phyloP scores from a whole-genome alignment of 768 basidiomycete species.

The Sarcodon sp. region DNA sequence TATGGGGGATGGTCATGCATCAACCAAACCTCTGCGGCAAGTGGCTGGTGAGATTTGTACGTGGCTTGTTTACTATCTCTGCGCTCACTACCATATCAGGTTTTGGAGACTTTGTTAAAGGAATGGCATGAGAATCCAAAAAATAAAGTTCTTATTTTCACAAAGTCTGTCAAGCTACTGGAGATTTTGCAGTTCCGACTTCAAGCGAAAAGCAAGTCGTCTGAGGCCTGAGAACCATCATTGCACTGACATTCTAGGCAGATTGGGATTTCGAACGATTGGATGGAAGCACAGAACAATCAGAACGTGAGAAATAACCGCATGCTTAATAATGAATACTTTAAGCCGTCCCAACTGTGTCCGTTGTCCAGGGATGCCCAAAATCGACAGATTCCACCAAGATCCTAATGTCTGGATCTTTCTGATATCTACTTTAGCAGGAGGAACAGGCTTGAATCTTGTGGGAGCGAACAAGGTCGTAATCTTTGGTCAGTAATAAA shows the following conservation, averaged over 20 bases:
- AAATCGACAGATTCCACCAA: conserved; percentile 75
- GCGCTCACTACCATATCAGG: conserved; percentile 25
- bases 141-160: conserved; percentile 91
- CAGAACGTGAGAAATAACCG: conserved; percentile 38
- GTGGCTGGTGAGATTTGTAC: conserved; percentile 50
- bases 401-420: conserved; percentile 69
- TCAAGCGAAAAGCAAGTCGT: conserved; percentile 32
- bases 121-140: conserved; percentile 50
- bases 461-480: conserved; percentile 93
- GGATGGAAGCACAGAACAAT: conserved; percentile 63
- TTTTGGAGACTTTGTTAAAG: conserved; percentile 51
- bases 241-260: conserved; percentile 2
- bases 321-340: neutral
- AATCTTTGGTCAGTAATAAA: conserved; percentile 52
- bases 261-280: conserved; percentile 55
- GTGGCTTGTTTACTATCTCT: neutral
- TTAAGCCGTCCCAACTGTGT: neutral
- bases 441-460: conserved; percentile 84
- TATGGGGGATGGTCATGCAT: conserved; percentile 49
- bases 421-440: conserved; percentile 83
- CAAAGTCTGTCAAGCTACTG: conserved; percentile 82
- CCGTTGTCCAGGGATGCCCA: conserved; percentile 66
- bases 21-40: conserved; percentile 68
- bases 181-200: conserved; percentile 78
- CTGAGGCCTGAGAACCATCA: neutral